Evolutionary conservation across 768 basidiomycete genomes (phyloP).

Genomic region (Phlebiopsis flavidoalba): DNA sequence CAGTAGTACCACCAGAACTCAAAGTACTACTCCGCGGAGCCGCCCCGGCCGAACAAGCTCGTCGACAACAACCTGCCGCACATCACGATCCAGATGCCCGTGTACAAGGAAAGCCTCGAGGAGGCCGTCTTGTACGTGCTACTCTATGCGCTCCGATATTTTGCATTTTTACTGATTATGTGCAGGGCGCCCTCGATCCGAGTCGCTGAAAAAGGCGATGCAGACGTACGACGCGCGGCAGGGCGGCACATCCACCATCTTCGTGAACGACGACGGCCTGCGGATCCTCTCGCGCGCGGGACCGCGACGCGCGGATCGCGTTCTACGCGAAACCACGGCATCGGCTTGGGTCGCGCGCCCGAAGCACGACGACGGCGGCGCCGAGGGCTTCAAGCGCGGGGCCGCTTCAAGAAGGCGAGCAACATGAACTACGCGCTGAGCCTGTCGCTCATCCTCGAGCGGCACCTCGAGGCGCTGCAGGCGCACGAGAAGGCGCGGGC

Average conservation of each 20-base stretch:
- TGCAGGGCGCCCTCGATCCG: slow-evolving; percentile 40
- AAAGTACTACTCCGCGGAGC: slow-evolving; percentile 45
- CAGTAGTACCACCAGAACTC: slow-evolving; percentile 50
- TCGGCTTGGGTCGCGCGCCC: slow-evolving; percentile 59
- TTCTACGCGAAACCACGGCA: slow-evolving; percentile 47
- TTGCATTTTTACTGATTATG: background rate
- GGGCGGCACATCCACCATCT: slow-evolving; percentile 54
- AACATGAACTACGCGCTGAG: slow-evolving; percentile 44
- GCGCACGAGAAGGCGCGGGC: slow-evolving; percentile 16
- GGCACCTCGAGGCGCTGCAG: slow-evolving; percentile 28
- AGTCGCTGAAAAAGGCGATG: slow-evolving; percentile 55
- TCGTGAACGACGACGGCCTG: slow-evolving; percentile 61
- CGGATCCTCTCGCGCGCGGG: slow-evolving; percentile 39
- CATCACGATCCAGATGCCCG: slow-evolving; percentile 52
- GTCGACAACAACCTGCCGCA: slow-evolving; percentile 43
- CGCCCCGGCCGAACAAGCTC: slow-evolving; percentile 36
- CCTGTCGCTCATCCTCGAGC: slow-evolving; percentile 30
- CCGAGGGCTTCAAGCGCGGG: slow-evolving; percentile 43
- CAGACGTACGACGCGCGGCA: slow-evolving; percentile 62
- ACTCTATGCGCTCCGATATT: background rate
- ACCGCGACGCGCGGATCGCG: slow-evolving; percentile 39
- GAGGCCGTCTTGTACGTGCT: slow-evolving; percentile 43
- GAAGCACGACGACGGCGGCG: slow-evolving; percentile 34
- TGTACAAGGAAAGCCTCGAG: slow-evolving; percentile 52
- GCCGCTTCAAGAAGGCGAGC: slow-evolving; percentile 44